These are phyloP conservation scores for Gossypium davidsonii DNA, from an alignment of 441 rosid genomes.

Conservation along the genomic window DNA sequence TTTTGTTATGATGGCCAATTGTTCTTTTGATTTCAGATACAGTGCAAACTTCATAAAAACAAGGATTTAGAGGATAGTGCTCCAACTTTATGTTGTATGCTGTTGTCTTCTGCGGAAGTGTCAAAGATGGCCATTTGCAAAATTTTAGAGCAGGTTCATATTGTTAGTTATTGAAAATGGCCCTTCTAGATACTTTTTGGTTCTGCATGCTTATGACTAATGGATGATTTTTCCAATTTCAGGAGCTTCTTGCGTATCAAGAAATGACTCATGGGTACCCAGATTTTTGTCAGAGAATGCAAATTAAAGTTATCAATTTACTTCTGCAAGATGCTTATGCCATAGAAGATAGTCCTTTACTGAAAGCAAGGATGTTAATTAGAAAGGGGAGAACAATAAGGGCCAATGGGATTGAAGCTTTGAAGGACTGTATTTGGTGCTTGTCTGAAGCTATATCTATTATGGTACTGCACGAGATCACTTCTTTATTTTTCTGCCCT, in stretches of 20 bases:
- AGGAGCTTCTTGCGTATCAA: constrained; percentile 80
- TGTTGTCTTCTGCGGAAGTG: constrained; percentile 40
- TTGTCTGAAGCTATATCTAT: constrained; percentile 65
- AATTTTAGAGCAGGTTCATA: constrained; percentile 77
- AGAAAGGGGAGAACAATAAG: constrained; percentile 55
- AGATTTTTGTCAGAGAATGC: constrained; percentile 48
- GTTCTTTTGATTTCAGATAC: constrained; percentile 43
- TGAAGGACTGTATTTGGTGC: constrained; percentile 47
- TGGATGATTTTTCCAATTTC: constrained; percentile 10
- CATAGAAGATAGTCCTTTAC: constrained; percentile 28
- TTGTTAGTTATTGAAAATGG: background rate
- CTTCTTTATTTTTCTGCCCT: constrained; percentile 12
- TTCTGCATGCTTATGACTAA: constrained; percentile 4
- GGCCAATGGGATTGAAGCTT: constrained; percentile 45
- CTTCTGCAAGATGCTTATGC: constrained; percentile 52
- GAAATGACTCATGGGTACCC: constrained; percentile 42
- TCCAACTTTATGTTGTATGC: constrained; percentile 44
- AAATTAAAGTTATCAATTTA: constrained; percentile 40
- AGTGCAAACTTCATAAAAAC: constrained; percentile 39
- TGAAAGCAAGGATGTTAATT: constrained; percentile 58
- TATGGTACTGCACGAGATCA: constrained; percentile 29
- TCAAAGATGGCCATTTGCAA: constrained; percentile 45
- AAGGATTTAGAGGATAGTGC: constrained; percentile 30
- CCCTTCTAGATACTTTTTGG: background rate
- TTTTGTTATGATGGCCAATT: constrained; percentile 27